Evolutionary conservation across 1,284 basidiomycete genomes (phyloP).

Genomic region (Cryptococcus sp.): DNA sequence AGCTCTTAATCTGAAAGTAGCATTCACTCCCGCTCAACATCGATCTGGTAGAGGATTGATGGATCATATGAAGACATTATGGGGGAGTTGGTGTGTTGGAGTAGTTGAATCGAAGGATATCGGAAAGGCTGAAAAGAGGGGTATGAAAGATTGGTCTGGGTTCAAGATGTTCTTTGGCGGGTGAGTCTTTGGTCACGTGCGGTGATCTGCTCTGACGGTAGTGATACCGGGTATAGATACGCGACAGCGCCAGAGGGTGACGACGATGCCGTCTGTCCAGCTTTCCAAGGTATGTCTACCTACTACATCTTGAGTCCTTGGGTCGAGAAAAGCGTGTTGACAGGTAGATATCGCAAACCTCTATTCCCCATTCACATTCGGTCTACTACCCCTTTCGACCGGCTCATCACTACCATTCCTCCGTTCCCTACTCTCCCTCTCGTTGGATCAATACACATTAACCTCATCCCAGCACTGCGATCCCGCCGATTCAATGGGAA

Average conservation of each 20-base stretch:
- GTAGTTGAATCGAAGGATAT: constrained; percentile 29
- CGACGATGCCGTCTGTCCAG: constrained; percentile 41
- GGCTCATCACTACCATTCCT: constrained; percentile 47
- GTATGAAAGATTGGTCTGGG: constrained; percentile 26
- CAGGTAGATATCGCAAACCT: constrained; percentile 36
- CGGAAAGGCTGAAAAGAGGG: constrained; percentile 3
- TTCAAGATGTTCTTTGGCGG: constrained; percentile 47
- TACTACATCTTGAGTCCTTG: too few species aligned
- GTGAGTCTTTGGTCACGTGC: constrained; percentile 17
- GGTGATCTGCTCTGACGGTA: constrained; percentile 4
- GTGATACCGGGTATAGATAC: constrained; percentile 48
- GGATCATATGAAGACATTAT: constrained; percentile 47
- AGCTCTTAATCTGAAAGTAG: constrained; percentile 36
- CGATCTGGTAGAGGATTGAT: constrained; percentile 42
- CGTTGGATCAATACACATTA: constrained; percentile 47
- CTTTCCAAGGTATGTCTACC: constrained; percentile 34
- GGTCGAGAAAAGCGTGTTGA: neutral
- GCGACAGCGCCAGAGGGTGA: constrained; percentile 40
- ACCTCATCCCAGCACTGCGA: constrained; percentile 46
- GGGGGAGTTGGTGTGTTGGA: constrained; percentile 46
- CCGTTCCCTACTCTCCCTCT: constrained; percentile 41
- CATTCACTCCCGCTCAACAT: constrained; percentile 47
- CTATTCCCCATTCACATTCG: constrained; percentile 41
- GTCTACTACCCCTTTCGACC: constrained; percentile 43
- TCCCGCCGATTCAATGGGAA: constrained; percentile 43